These are phyloP conservation scores for Ustilago tritici DNA, from an alignment of 1,284 basidiomycete species.

Conservation along the genomic window DNA sequence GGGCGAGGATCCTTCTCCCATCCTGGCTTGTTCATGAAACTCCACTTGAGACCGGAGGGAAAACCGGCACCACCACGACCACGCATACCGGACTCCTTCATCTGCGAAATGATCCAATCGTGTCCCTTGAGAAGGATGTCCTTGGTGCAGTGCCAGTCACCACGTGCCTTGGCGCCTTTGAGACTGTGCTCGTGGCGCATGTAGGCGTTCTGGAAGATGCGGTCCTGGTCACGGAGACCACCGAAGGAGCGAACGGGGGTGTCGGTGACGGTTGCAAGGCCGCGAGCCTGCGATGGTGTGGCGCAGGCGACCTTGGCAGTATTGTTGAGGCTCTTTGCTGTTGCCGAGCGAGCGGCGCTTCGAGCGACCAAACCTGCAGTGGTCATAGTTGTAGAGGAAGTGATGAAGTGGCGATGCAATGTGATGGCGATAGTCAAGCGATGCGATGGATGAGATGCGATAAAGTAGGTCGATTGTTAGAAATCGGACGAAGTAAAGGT, in stretches of 20 bases:
- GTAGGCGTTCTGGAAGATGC: slow-evolving; percentile 70
- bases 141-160: slow-evolving; percentile 98
- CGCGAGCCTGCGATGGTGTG: slow-evolving; percentile 52
- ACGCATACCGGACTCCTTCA: slow-evolving; percentile 95
- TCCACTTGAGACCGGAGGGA: slow-evolving; percentile 95
- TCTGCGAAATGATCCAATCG: slow-evolving; percentile 94
- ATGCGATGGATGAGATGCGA: slow-evolving; percentile 1
- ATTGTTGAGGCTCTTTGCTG: slow-evolving; percentile 43
- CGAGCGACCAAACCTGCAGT: slow-evolving; percentile 48
- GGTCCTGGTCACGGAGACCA: slow-evolving; percentile 68
- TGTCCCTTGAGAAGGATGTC: slow-evolving; percentile 95
- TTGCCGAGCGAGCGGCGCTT: slow-evolving; percentile 51
- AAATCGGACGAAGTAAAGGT: background rate
- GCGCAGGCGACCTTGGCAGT: slow-evolving; percentile 50
- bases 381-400: background rate
- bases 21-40: slow-evolving; percentile 97
- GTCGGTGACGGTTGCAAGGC: slow-evolving; percentile 67
- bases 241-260: slow-evolving; percentile 65
- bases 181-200: slow-evolving; percentile 68
- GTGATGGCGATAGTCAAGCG: background rate
- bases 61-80: slow-evolving; percentile 98
- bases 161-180: slow-evolving; percentile 77
- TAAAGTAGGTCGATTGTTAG: background rate
- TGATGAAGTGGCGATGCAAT: background rate
- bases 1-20: slow-evolving; percentile 96